Evolutionary conservation across 805 yeast genomes (phyloP), one percentile per base, ranked within the genome.

Genomic region (Tanozyma kutaoensis): DNA sequence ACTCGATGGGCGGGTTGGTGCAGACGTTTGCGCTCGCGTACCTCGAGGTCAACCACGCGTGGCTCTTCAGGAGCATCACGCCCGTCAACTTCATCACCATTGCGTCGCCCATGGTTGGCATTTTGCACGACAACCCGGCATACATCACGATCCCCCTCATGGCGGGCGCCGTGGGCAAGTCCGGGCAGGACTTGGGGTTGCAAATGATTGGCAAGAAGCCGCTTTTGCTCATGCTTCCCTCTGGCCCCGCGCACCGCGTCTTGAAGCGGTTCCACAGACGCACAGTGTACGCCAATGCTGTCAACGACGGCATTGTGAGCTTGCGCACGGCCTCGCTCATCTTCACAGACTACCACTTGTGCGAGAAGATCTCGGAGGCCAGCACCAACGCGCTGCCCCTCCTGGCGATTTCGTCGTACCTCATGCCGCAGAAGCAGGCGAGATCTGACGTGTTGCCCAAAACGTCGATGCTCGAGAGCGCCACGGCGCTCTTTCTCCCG

Each of bases 271-370:
- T 91, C 52, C 46, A 61, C 23, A 56, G 77, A 33, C 61, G 96
- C 35, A 84, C 95, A 0, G 56, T 79, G 0, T 91, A 91, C 49
- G 95, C 97, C 0, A 91, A 91, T 51, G 76, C 80, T 0, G 62
- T 81, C 12, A 76, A 91, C 49, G 98, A 91, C 53, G 98, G 98
- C 2, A 85, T 91, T 28, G 98, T 91, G 2, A 97, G 98, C 0
- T 56, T 91, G 39, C 58, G 97, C 27, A 91, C 98, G 0, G 74
- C 95, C 0, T 84, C 96, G 0, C 54, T 88, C 28, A 50, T 88
- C 15, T 88, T 77, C 42, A 50, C 91, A 10, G 97, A 91, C 48
- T 85, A 93, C 79, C 66, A 67, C 32, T 5, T n/a, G n/a, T n/a
- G n/a, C 8, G 15, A 20, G 11, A 15, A 24, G 15, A 14, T 24